Base-by-base conservation (phyloP, 164 flowering plant genomes). In the Malania oleifera region DNA sequence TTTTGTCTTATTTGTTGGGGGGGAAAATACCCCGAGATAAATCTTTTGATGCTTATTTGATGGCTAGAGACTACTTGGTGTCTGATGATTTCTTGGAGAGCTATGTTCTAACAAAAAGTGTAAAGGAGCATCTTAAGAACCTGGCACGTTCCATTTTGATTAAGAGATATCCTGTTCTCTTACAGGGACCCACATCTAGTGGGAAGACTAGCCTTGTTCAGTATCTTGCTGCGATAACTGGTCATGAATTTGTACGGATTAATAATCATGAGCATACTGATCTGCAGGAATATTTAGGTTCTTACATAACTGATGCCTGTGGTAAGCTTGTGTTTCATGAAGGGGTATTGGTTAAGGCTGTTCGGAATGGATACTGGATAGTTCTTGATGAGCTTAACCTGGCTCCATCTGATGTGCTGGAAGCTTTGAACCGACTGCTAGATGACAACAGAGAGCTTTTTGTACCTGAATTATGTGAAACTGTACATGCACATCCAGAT, bases 181-280 rank as follows among this genome's bases (percentile, higher is more conserved):
- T 95, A 63, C 99, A 95, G 75, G 99, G 99, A 8, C 99, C 99
- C 4, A 95, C 99, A 5, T 95, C 99, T 52, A 95, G 99, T 79
- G 99, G 99, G 43, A 95, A 95, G 70, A 95, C 99, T 51, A 95
- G 99, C 66, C 93, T 95, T 69, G 95, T 95, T 41, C 80, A 73
- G 60, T 88, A 80, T 79, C 96, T 95, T 67, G 95, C 99, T 67
- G 80, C 88, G 23, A 43, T 77, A 65, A 85, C 89, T 60, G 93
- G 89, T 34, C 87, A 81, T 63, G 82, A 86, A 63, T 95, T 90
- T 76, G 93, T 95, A 28, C 80, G 97, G 34, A 88, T 95, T 45
- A 95, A 95, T 77, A 95, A 95, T 64, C 99, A 95, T 67, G 97
- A 95, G 48, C 96, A 95, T 43, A 95, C 97, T 22, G 99, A 95